A percentile compares a stretch with the other conserved stretches of the same genome.
phyloP scores from a whole-genome alignment of 805 yeast genomes.

The Wickerhamiella spandovensis region DNA sequence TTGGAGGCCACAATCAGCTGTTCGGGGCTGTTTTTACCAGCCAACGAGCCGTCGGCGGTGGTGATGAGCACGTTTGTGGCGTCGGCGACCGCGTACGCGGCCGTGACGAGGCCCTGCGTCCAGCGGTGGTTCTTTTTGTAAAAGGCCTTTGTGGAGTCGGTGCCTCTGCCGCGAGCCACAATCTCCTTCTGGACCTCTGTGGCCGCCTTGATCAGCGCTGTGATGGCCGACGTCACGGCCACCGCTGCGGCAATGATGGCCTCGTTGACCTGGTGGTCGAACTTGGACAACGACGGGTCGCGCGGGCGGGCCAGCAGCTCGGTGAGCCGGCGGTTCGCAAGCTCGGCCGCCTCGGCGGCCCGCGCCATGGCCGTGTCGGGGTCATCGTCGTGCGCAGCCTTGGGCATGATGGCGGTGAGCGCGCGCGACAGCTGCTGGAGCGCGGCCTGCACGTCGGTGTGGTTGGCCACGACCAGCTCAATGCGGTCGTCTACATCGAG shows the following conservation, averaged over 20 bases:
- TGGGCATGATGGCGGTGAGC: conserved; percentile 45
- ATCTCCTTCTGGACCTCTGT: conserved; percentile 74
- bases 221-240: conserved; percentile 68
- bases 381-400: conserved; percentile 37
- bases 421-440: conserved; percentile 45
- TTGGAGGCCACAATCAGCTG: conserved; percentile 81
- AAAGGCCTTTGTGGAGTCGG: conserved; percentile 54
- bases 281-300: conserved; percentile 39
- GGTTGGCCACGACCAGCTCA: conserved; percentile 64
- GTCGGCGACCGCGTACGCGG: conserved; percentile 74
- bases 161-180: conserved; percentile 55
- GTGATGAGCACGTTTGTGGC: conserved; percentile 70
- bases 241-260: conserved; percentile 67
- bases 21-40: conserved; percentile 53
- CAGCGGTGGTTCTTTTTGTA: conserved; percentile 80
- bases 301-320: conserved; percentile 36
- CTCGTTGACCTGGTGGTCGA: conserved; percentile 57
- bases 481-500: conserved; percentile 45
- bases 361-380: conserved; percentile 62
- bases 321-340: conserved; percentile 49
- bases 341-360: conserved; percentile 56
- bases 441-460: conserved; percentile 57
- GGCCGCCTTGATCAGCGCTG: conserved; percentile 57
- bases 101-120: conserved; percentile 88
- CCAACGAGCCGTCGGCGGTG: conserved; percentile 76